Conservation (phyloP, 2,329 filamentous ascomycete species). For the Penicillium sp. region DNA sequence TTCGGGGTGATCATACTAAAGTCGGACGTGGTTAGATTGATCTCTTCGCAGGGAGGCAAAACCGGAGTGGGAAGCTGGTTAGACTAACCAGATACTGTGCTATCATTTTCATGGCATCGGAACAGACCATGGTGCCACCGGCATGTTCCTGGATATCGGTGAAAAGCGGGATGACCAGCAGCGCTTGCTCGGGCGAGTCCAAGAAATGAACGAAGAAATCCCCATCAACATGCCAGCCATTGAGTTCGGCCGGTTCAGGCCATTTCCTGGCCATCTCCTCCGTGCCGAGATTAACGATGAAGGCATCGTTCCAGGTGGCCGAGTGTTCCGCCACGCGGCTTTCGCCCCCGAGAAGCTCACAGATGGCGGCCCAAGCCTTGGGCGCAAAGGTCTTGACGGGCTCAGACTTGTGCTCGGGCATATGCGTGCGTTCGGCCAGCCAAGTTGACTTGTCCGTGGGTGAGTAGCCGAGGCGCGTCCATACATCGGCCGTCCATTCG, state of each 20-base stretch:
- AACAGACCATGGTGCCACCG: slow-evolving; percentile 69
- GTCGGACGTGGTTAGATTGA: not conserved
- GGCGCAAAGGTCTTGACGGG: slow-evolving; percentile 63
- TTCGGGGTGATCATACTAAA: slow-evolving; percentile 62
- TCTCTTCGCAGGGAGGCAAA: not conserved
- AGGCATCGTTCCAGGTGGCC: slow-evolving; percentile 66
- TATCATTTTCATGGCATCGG: slow-evolving; percentile 61
- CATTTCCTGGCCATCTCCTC: slow-evolving; percentile 56
- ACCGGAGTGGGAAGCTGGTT: not conserved
- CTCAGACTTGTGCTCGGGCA: slow-evolving; percentile 64
- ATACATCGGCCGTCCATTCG: slow-evolving; percentile 57
- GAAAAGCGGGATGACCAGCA: slow-evolving; percentile 71
- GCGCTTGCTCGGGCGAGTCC: slow-evolving; percentile 70
- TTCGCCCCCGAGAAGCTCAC: slow-evolving; percentile 68
- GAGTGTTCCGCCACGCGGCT: slow-evolving; percentile 55
- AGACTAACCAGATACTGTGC: slow-evolving; percentile 57
- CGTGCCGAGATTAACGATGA: slow-evolving; percentile 72
- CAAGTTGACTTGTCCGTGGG: slow-evolving; percentile 68
- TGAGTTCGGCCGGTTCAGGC: slow-evolving; percentile 56
- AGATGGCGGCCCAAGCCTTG: slow-evolving; percentile 68
- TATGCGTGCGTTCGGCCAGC: slow-evolving; percentile 65
- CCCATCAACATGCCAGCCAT: slow-evolving; percentile 72
- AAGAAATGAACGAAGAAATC: slow-evolving; percentile 76
- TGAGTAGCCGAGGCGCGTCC: slow-evolving; percentile 69
- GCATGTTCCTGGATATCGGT: slow-evolving; percentile 64